A percentile compares a stretch with the other conserved stretches of the same genome.
These are phyloP conservation scores for Mycosarcoma maydis DNA, from an alignment of 1,284 basidiomycete genomes.

Conservation along the genomic window DNA sequence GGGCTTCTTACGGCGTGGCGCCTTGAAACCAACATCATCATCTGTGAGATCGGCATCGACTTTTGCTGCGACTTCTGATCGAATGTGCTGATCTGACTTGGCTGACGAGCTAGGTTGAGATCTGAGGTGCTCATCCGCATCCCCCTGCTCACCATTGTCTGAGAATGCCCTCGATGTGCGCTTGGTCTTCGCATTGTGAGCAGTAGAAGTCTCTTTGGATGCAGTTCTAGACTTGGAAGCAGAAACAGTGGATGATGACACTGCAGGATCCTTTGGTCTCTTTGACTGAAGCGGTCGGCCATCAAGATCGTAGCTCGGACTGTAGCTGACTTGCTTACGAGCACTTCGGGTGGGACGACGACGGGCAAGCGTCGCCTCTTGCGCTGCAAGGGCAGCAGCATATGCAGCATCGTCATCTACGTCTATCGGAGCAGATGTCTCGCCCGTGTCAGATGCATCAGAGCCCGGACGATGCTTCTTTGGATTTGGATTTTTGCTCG, in stretches of 20 bases:
- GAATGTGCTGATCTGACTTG: neutral
- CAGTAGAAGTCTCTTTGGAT: neutral
- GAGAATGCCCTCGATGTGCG: conserved; percentile 25
- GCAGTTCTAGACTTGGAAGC: conserved; percentile 8
- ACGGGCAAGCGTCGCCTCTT: conserved; percentile 29
- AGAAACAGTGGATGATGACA: neutral
- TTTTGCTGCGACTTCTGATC: neutral
- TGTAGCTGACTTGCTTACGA: conserved; percentile 33
- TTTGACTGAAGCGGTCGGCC: conserved; percentile 20
- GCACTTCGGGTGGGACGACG: conserved; percentile 23
- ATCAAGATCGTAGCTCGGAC: conserved; percentile 32
- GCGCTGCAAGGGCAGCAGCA: conserved; percentile 29
- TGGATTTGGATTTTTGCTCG: conserved; percentile 8
- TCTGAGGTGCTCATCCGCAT: neutral
- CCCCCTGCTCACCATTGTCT: conserved; percentile 22
- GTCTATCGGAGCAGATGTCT: neutral
- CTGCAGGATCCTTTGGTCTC: conserved; percentile 7
- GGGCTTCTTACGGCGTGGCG: conserved; percentile 17
- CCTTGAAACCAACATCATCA: conserved; percentile 27
- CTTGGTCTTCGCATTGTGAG: conserved; percentile 9
- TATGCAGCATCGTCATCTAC: conserved; percentile 34
- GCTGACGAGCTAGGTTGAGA: conserved; percentile 6
- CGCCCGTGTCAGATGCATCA: conserved; percentile 7
- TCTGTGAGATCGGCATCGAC: conserved; percentile 28
- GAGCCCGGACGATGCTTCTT: conserved; percentile 17